A percentile compares a stretch with the other conserved stretches of the same genome.
These are phyloP conservation scores for Coccomyxa subellipsoidea DNA, from an alignment of 163 green algal species.

Conservation along the genomic window DNA sequence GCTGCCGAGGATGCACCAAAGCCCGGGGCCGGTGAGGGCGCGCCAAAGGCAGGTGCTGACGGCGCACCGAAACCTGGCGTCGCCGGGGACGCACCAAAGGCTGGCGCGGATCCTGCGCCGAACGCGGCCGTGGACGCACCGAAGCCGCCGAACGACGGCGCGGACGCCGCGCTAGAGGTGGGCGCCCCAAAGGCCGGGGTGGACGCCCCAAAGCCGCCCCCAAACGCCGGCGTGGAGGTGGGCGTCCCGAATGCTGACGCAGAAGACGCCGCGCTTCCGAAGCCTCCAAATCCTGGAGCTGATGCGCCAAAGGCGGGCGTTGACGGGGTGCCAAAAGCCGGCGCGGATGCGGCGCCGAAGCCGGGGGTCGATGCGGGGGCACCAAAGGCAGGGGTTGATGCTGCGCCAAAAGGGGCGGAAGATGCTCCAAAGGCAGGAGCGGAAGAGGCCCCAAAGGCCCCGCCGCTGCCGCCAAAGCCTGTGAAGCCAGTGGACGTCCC, in stretches of 20 bases:
- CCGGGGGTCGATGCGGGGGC: background rate
- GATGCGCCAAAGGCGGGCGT: background rate
- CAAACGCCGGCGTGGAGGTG: constrained; percentile 26
- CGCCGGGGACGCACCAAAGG: constrained; percentile 28
- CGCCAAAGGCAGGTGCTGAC: constrained; percentile 26
- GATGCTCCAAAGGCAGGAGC: constrained; percentile 22
- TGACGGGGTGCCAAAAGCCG: constrained; percentile 25
- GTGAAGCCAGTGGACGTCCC: constrained; percentile 19
- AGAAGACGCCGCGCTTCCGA: background rate
- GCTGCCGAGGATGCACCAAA: background rate
- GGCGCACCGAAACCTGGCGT: background rate
- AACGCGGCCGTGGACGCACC: constrained; percentile 11
- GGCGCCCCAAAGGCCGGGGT: constrained; percentile 29
- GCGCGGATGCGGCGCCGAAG: background rate
- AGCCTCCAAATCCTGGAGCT: background rate
- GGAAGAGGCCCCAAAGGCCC: constrained; percentile 27
- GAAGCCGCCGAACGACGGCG: constrained; percentile 31
- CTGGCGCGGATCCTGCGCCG: constrained; percentile 1
- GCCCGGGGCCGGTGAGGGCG: background rate
- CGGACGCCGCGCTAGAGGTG: constrained; percentile 9
- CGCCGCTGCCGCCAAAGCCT: constrained; percentile 21
- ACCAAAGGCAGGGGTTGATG: background rate
- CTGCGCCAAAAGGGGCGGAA: background rate
- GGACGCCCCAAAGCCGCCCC: constrained; percentile 13
- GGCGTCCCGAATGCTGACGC: constrained; percentile 6